Conservation (phyloP, 768 basidiomycete genomes). For the Vararia minispora region DNA sequence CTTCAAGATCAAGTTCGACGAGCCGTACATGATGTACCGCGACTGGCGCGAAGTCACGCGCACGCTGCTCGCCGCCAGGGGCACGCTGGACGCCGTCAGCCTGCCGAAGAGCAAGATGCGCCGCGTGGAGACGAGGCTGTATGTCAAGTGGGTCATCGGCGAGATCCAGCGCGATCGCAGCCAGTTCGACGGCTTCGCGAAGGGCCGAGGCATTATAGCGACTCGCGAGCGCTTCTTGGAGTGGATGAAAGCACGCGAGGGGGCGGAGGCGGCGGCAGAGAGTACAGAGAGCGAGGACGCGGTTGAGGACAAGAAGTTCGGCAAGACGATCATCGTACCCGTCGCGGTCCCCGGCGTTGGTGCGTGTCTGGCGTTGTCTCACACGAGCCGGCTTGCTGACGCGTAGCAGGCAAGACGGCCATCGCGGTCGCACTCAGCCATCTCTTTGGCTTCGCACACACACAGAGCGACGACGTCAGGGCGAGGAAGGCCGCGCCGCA, state of each 20-base stretch:
- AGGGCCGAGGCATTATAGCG: slow-evolving; percentile 77
- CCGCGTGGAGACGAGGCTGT: slow-evolving; percentile 66
- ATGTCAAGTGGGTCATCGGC: slow-evolving; percentile 72
- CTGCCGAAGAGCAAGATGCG: slow-evolving; percentile 60
- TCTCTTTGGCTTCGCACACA: slow-evolving; percentile 83
- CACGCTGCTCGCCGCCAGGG: slow-evolving; percentile 39
- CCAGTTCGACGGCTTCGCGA: slow-evolving; percentile 51
- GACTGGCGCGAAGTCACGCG: slow-evolving; percentile 96
- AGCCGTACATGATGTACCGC: slow-evolving; percentile 98
- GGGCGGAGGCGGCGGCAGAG: slow-evolving; percentile 19
- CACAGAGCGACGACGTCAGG: slow-evolving; percentile 84
- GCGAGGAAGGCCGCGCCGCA: slow-evolving; percentile 59
- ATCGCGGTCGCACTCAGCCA: slow-evolving; percentile 67
- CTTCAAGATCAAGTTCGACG: slow-evolving; percentile 99
- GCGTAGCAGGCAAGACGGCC: slow-evolving; percentile 71
- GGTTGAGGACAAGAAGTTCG: slow-evolving; percentile 26
- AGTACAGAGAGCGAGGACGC: slow-evolving; percentile 22
- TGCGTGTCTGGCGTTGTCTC: slow-evolving; percentile 26
- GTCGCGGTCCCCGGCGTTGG: slow-evolving; percentile 91
- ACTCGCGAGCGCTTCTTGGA: slow-evolving; percentile 69
- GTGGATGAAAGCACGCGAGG: slow-evolving; percentile 48
- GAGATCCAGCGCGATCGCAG: slow-evolving; percentile 55
- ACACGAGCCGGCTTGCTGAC: not conserved
- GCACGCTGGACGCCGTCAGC: slow-evolving; percentile 20
- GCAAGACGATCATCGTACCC: slow-evolving; percentile 79